Base-by-base conservation (phyloP, 116 monocot species). In the Dioscorea cayenensis region DNA sequence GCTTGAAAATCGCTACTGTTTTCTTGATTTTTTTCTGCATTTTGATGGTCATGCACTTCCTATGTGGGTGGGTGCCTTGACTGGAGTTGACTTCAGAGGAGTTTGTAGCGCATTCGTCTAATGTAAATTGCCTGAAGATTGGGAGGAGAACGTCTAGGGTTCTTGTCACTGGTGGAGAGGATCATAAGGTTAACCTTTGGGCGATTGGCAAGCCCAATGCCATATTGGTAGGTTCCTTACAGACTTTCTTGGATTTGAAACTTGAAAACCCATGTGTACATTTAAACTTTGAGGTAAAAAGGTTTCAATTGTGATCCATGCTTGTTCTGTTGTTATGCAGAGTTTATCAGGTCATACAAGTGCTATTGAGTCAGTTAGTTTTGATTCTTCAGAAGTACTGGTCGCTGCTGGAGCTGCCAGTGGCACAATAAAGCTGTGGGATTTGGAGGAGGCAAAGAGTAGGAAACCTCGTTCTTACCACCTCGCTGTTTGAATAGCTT, bases 131-230 rank as follows among this genome's bases (percentile, higher is more conserved):
- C 74, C 77, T 97, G 10, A 97, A 92, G 76, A 92, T 96, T 71
- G 96, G 96, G 63, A 86, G 92, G 81, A 87, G 80, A 68, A 92
- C 92, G n/a, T 96, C 92, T 8, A 76, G 96, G 78, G 81, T 96
- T 74, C 92, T 96, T 69, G 92, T 90, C 14, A 96, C 96, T 2
- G 96, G 96, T 71, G 96, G 96, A 36, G 96, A 96, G 68, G 92
- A 96, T 74, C 88, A 90, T 78, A 96, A 90, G 84, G 96, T 96
- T 66, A 96, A 96, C 77, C 79, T 96, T n/a, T 96, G 96, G 96
- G 76, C 90, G n/a, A 92, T 97, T 70, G 97, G 97, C 12, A 93
- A 97, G 67, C 97, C 97, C 43, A 90, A 93, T 75, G 88, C 97
- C 22, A 84, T 93, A 71, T 67, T 96, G 96, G 96, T 96, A 23